These are phyloP conservation scores for Trichomonas gallinae DNA, from an alignment of 208 protist species.

Conservation along the genomic window DNA sequence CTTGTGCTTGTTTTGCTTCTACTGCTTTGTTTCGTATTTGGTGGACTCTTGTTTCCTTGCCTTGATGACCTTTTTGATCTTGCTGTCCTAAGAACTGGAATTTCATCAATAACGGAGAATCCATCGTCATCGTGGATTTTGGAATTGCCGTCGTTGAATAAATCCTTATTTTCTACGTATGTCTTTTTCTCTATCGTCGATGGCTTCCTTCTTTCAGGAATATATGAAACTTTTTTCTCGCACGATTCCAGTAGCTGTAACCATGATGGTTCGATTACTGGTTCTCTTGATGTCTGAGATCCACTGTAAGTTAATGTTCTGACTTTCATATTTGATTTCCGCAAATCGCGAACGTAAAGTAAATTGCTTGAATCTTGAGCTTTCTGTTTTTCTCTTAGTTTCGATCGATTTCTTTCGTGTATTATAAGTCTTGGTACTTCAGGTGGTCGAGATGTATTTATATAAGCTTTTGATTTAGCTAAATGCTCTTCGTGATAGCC, in stretches of 20 bases:
- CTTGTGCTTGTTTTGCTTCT: neutral
- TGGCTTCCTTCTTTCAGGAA: neutral
- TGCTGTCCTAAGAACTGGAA: neutral
- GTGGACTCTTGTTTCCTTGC: neutral
- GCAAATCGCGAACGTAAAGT: neutral
- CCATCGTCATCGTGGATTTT: neutral
- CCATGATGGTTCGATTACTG: neutral
- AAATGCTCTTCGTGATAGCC: neutral
- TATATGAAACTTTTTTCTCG: neutral
- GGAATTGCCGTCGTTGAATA: neutral
- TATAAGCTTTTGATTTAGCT: neutral
- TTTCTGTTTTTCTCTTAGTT: neutral
- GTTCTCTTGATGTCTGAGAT: neutral
- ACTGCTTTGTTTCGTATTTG: neutral
- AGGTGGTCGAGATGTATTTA: neutral
- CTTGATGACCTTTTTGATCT: neutral
- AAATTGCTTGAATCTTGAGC: neutral
- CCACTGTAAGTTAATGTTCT: neutral
- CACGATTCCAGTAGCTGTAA: neutral
- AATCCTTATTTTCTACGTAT: neutral
- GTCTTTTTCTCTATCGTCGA: neutral
- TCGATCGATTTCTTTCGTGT: neutral
- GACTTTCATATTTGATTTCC: neutral
- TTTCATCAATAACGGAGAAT: neutral
- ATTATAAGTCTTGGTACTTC: neutral